Percentiles rank a stretch among this genome's conserved stretches.
Conservation (phyloP, 2,329 filamentous ascomycete species). For the Didymella pinodella region DNA sequence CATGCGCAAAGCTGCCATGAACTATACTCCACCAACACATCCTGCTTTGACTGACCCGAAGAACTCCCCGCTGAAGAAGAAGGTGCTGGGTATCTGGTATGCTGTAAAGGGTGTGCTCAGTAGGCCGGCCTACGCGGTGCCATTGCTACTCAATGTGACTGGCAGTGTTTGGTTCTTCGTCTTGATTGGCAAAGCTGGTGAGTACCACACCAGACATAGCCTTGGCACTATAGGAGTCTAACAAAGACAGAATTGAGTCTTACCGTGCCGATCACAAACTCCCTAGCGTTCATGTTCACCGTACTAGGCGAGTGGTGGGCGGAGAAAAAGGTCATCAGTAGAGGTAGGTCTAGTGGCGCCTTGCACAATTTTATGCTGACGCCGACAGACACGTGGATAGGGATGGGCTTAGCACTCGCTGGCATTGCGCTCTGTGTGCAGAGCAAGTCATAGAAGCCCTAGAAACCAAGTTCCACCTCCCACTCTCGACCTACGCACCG, state of each 20-base stretch:
- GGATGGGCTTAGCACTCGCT: conserved; percentile 78
- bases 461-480: background rate
- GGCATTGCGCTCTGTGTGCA: conserved; percentile 87
- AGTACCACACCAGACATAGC: conserved; percentile 45
- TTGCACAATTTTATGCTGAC: conserved; percentile 13
- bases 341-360: conserved; percentile 64
- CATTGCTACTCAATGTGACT: conserved; percentile 85
- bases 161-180: conserved; percentile 97
- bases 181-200: conserved; percentile 89
- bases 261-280: conserved; percentile 94
- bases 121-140: conserved; percentile 84
- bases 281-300: conserved; percentile 93
- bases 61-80: conserved; percentile 68
- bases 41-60: conserved; percentile 46
- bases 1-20: conserved; percentile 83
- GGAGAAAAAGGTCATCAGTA: conserved; percentile 86
- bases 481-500: conserved; percentile 11
- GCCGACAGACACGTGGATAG: conserved; percentile 76
- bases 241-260: conserved; percentile 78
- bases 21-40: conserved; percentile 66
- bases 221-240: conserved; percentile 1
- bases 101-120: conserved; percentile 78
- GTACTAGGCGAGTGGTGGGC: conserved; percentile 95
- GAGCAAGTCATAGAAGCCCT: conserved; percentile 49
- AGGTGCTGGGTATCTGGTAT: conserved; percentile 72